Percentiles rank a stretch among this genome's conserved stretches.
Conservation (phyloP, 805 yeast genomes). For the Starmerella apis region DNA sequence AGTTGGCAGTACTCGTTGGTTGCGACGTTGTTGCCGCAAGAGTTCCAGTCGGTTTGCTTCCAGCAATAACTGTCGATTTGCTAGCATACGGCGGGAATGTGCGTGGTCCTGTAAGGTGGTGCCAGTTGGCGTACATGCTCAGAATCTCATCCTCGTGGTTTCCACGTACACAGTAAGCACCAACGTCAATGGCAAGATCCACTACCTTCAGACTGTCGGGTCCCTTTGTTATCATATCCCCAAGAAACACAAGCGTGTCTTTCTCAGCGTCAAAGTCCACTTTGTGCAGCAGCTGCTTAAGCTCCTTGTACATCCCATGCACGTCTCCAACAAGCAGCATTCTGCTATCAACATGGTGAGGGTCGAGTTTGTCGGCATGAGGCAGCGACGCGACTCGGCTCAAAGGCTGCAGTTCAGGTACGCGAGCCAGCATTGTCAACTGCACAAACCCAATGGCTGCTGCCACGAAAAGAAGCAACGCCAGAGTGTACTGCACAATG, state of each 20-base stretch:
- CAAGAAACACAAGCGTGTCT: slow-evolving; percentile 61
- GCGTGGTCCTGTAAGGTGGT: slow-evolving; percentile 35
- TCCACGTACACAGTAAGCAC: slow-evolving; percentile 69
- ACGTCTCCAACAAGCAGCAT: slow-evolving; percentile 73
- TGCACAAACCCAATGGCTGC: slow-evolving; percentile 6
- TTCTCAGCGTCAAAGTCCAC: slow-evolving; percentile 33
- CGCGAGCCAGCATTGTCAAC: slow-evolving; percentile 1
- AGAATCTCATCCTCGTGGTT: slow-evolving; percentile 75
- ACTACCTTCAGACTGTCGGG: slow-evolving; percentile 60
- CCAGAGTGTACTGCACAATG: not conserved
- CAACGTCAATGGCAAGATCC: slow-evolving; percentile 49
- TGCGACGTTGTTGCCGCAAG: slow-evolving; percentile 17
- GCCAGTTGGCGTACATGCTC: slow-evolving; percentile 52
- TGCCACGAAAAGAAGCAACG: slow-evolving; percentile 1
- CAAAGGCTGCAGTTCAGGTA: slow-evolving; percentile 22
- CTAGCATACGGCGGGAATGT: slow-evolving; percentile 27
- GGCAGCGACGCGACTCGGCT: slow-evolving; percentile 24
- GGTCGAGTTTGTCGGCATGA: slow-evolving; percentile 15
- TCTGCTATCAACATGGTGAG: slow-evolving; percentile 31
- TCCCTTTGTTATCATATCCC: slow-evolving; percentile 83
- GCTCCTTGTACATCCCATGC: slow-evolving; percentile 62
- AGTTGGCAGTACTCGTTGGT: not conserved
- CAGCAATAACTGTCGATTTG: slow-evolving; percentile 19
- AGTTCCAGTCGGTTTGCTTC: slow-evolving; percentile 17
- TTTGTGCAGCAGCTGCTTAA: slow-evolving; percentile 44